Evolutionary conservation across 345 rosid genomes (phyloP).

Genomic region (Garcia nutans): DNA sequence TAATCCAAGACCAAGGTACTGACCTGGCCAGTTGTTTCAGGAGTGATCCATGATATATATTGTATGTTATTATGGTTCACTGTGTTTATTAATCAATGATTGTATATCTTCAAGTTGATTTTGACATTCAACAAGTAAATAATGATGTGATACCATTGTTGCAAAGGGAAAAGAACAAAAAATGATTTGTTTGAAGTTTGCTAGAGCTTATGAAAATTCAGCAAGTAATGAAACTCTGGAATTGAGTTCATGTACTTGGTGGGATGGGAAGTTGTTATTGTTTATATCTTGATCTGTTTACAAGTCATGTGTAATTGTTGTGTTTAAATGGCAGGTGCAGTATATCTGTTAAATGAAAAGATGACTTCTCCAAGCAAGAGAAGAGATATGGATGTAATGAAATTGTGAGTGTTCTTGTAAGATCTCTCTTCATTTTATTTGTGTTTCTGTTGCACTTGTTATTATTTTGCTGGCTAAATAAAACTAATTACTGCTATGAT

Average conservation of each 20-base stretch:
- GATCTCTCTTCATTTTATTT: background rate
- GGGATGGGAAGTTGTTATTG: background rate
- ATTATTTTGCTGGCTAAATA: background rate
- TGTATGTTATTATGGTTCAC: background rate
- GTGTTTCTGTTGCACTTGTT: background rate
- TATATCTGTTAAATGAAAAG: background rate
- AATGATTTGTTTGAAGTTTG: background rate
- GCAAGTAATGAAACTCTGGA: background rate
- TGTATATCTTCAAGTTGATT: background rate
- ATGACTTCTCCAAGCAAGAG: conserved; percentile 44
- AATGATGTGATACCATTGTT: background rate
- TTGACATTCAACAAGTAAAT: background rate
- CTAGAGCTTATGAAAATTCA: background rate
- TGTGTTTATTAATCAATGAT: background rate
- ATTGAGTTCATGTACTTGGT: background rate
- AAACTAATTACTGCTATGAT: background rate
- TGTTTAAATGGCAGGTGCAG: background rate
- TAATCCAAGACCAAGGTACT: background rate
- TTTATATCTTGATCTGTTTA: background rate
- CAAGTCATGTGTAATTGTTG: background rate
- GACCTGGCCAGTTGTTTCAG: background rate
- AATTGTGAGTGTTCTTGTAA: conserved; percentile 22
- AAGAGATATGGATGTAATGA: conserved; percentile 47
- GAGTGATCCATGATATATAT: background rate
- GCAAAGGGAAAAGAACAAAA: background rate